Evolutionary conservation across 208 protist genomes (phyloP).

Genomic region (Crithidia brevicula): DNA sequence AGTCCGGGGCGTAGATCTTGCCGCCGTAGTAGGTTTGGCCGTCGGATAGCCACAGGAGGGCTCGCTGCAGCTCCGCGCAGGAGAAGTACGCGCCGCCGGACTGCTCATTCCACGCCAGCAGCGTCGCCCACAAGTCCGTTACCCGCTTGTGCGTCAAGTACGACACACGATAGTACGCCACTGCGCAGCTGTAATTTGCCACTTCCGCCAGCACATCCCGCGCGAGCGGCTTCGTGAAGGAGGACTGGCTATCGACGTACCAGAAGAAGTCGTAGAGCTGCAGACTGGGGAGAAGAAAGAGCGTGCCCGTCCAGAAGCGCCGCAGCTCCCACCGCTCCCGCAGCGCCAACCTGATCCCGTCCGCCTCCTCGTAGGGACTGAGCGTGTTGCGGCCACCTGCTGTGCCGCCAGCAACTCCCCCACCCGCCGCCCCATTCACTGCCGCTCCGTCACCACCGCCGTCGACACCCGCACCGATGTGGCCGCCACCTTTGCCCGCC

Average conservation of each 20-base stretch:
- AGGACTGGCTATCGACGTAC: conserved; percentile 49
- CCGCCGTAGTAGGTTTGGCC: conserved; percentile 20
- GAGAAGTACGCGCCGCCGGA: conserved; percentile 1
- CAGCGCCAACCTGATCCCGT: background rate
- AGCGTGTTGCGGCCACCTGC: background rate
- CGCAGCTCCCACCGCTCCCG: conserved; percentile 27
- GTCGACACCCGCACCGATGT: too few species aligned
- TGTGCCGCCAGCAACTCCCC: background rate
- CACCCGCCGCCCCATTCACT: background rate
- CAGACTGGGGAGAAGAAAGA: conserved; percentile 47
- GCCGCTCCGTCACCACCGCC: background rate
- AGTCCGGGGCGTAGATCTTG: conserved; percentile 31
- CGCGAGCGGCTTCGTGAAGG: conserved; percentile 28
- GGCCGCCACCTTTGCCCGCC: too few species aligned
- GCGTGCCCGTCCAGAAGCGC: conserved; percentile 45
- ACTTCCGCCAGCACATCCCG: conserved; percentile 41
- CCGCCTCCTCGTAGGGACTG: background rate
- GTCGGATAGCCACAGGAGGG: conserved; percentile 26
- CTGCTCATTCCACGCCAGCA: conserved; percentile 23
- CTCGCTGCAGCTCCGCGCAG: background rate
- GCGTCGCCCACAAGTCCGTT: conserved; percentile 5
- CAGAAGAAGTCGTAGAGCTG: conserved; percentile 58
- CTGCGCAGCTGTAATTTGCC: conserved; percentile 29
- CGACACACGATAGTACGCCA: conserved; percentile 27
- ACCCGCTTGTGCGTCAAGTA: conserved; percentile 30